Conservation (phyloP, 257 asterid genomes). For the Marsdenia floribunda region DNA sequence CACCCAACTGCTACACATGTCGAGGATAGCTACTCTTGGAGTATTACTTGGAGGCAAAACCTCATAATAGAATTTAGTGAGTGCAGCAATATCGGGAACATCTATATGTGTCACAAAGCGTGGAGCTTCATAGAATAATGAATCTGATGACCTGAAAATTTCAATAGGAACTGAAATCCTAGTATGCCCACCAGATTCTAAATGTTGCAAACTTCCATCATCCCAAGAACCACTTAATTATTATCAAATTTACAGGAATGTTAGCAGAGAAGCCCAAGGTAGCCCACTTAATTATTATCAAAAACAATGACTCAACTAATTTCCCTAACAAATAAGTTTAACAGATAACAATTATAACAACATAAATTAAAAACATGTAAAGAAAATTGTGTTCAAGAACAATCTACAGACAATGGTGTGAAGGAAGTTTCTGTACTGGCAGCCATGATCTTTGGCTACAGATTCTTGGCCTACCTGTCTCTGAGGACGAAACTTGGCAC, state of each 20-base stretch:
- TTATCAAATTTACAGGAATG: background rate
- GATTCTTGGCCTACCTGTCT: constrained; percentile 83
- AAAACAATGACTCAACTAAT: too few species aligned
- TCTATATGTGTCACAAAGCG: constrained; percentile 95
- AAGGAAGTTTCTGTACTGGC: constrained; percentile 54
- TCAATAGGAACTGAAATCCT: constrained; percentile 3
- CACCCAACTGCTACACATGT: constrained; percentile 99
- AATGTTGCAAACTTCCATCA: background rate
- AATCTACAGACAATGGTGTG: constrained; percentile 64
- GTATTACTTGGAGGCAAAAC: constrained; percentile 68
- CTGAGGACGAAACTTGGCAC: constrained; percentile 70
- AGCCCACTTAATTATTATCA: too few species aligned
- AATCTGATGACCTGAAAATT: constrained; percentile 67
- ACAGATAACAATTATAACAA: too few species aligned
- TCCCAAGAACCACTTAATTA: background rate
- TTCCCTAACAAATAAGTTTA: too few species aligned
- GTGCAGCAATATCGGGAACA: constrained; percentile 89
- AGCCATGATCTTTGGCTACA: constrained; percentile 84
- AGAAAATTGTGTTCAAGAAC: too few species aligned
- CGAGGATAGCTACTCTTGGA: constrained; percentile 85
- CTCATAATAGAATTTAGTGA: constrained; percentile 69
- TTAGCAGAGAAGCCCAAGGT: too few species aligned
- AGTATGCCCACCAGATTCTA: background rate
- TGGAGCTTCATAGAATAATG: constrained; percentile 75
- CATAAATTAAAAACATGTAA: too few species aligned